Conservation (phyloP, 371 early-diverging fungal species). For the Rhizopus stolonifer region DNA sequence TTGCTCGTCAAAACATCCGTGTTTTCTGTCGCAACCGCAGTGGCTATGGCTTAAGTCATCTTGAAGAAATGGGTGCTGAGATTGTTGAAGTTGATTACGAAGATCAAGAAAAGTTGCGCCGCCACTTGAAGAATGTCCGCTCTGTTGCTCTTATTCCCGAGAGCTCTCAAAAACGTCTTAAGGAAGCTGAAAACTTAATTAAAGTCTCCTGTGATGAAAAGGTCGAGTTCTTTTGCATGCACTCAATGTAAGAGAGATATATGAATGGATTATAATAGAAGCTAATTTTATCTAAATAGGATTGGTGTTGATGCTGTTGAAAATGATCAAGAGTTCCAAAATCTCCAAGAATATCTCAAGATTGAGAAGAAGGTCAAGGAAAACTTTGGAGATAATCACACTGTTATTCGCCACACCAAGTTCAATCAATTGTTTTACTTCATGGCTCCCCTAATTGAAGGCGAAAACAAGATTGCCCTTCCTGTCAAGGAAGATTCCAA, state of each 20-base stretch:
- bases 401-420: slow-evolving; percentile 26
- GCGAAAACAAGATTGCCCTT: slow-evolving; percentile 22
- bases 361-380: slow-evolving; percentile 37
- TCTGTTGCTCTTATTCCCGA: slow-evolving; percentile 34
- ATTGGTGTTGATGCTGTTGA: slow-evolving; percentile 30
- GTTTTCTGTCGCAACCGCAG: slow-evolving; percentile 27
- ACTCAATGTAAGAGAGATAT: slow-evolving; percentile 33
- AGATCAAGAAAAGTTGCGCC: slow-evolving; percentile 25
- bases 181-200: slow-evolving; percentile 37
- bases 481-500: slow-evolving; percentile 29
- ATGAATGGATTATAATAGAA: neutral
- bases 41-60: slow-evolving; percentile 10
- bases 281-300: slow-evolving; percentile 14
- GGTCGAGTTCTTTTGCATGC: slow-evolving; percentile 29
- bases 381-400: slow-evolving; percentile 19
- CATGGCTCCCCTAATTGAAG: slow-evolving; percentile 32
- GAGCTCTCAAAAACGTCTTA: slow-evolving; percentile 20
- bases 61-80: slow-evolving; percentile 38
- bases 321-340: slow-evolving; percentile 14
- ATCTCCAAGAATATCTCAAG: slow-evolving; percentile 19
- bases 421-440: slow-evolving; percentile 38
- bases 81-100: slow-evolving; percentile 31
- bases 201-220: slow-evolving; percentile 22
- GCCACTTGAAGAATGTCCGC: slow-evolving; percentile 20
- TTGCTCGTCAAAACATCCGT: slow-evolving; percentile 16